Evolutionary conservation across 2,329 filamentous ascomycete species (phyloP), one percentile per base, ranked within the genome.

Genomic region (Ascochyta viciae-villosae): DNA sequence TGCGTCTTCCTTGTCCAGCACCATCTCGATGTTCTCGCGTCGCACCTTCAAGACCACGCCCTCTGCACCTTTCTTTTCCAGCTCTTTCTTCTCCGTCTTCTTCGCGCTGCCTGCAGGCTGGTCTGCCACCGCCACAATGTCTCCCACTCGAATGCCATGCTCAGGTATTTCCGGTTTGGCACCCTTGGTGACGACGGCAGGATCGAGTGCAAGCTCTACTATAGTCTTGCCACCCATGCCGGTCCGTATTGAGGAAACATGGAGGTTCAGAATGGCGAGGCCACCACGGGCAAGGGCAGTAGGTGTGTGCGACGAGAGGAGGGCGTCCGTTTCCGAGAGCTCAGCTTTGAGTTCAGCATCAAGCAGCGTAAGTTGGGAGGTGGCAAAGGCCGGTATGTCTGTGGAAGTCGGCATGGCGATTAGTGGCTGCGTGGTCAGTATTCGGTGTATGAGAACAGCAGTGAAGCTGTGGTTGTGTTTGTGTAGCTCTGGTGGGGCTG

Each of bases 221-320:
- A 99, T 89, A 0, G 91, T 92, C 62, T 92, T 90, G n/a, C 95
- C 95, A 15, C 93, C 95, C 34, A 97, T 82, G 0, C 95, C 95
- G 0, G 95, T 99, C 27, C 93, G 88, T 71, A 90, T 90, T 16
- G 89, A 88, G 10, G 84, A 81, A 31, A 96, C 80, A 29, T 85
- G 79, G 8, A 98, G 85, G 75, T 93, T 94, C 15, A 87, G 86
- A 66, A 95, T 81, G 29, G 91, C 91, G 37, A 92, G 82, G n/a
- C 91, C 91, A 6, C 89, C 89, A 55, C 89, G 87, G 70, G 91
- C 85, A 12, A 96, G 85, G 1, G 85, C 81, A 0, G 83, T 79
- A 4, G 91, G 91, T 43, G 87, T 86, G 73, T 89, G 85, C 41
- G 83, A 84, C 40, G 86, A 82, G 55, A 92, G 83, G 54, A 92